These are phyloP conservation scores for Acanthamoeba pearcei DNA, from an alignment of 208 protist genomes.

Conservation along the genomic window DNA sequence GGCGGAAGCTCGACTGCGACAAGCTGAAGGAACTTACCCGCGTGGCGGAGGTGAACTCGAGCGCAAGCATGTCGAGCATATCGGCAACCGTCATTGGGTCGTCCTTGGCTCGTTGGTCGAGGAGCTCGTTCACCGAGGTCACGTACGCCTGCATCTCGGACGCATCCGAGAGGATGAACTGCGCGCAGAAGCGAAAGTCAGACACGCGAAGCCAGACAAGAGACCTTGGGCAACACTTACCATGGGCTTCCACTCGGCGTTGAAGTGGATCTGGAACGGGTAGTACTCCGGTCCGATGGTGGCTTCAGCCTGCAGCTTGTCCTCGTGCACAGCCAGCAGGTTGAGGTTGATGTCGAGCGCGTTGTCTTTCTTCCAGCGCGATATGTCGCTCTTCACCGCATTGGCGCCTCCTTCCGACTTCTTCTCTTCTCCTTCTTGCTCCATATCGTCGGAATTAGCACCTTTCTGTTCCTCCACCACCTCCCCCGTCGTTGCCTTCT, in stretches of 20 bases:
- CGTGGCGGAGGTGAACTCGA: constrained; percentile 11
- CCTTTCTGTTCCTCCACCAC: neutral
- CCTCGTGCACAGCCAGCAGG: constrained; percentile 56
- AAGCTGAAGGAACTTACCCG: neutral
- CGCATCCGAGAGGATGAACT: constrained; percentile 6
- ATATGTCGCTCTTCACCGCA: neutral
- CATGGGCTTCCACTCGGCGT: constrained; percentile 34
- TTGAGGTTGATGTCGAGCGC: neutral
- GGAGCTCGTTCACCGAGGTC: constrained; percentile 8
- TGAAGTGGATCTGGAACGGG: constrained; percentile 62
- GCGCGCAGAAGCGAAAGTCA: neutral
- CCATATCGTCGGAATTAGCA: neutral
- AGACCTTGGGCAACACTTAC: neutral
- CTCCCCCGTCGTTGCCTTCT: neutral
- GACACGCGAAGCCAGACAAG: neutral
- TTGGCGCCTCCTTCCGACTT: neutral
- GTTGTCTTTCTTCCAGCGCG: constrained; percentile 17
- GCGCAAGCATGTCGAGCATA: constrained; percentile 64
- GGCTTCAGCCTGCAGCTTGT: constrained; percentile 25
- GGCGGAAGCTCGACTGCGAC: neutral
- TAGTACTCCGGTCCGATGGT: constrained; percentile 53
- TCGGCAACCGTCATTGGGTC: constrained; percentile 16
- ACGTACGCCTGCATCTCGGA: constrained; percentile 5
- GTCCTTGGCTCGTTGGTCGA: constrained; percentile 28
- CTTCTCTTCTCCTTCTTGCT: constrained; percentile 20